Evolutionary conservation across 2,329 filamentous ascomycete genomes (phyloP).

Genomic region (Neocatenulostroma microsporum): DNA sequence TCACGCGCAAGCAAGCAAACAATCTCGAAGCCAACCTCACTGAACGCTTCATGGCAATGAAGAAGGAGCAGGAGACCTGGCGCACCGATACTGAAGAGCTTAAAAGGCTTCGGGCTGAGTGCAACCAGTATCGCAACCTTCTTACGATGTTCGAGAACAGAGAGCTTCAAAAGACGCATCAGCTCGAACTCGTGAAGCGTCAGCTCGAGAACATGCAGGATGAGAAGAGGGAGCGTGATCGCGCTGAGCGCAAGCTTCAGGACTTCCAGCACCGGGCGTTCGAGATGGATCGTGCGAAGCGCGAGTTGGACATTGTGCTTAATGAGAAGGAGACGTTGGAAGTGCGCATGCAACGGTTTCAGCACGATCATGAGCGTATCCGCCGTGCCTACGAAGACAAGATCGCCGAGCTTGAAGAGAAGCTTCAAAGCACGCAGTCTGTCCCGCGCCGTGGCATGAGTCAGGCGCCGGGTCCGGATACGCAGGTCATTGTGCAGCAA

Average conservation of each 20-base stretch:
- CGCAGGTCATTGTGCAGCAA: constrained; percentile 39
- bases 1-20: constrained; percentile 57
- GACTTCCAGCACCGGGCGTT: constrained; percentile 60
- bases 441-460: constrained; percentile 1
- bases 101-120: constrained; percentile 47
- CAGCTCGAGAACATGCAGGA: constrained; percentile 54
- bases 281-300: no score
- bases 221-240: constrained; percentile 52
- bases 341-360: constrained; percentile 49
- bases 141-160: constrained; percentile 63
- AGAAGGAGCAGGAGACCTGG: constrained; percentile 29
- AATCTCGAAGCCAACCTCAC: constrained; percentile 56
- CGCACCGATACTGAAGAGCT: constrained; percentile 54
- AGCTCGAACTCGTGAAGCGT: constrained; percentile 55
- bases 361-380: constrained; percentile 43
- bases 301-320: constrained; percentile 52
- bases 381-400: constrained; percentile 43
- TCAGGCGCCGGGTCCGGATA: constrained; percentile 2
- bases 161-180: constrained; percentile 57
- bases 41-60: constrained; percentile 25
- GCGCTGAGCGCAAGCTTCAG: constrained; percentile 54
- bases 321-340: constrained; percentile 52
- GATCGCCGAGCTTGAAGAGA: constrained; percentile 39
- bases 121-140: constrained; percentile 53
- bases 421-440: constrained; percentile 13